Evolutionary conservation across 805 yeast species (phyloP).

Genomic region (Vanderwaltozyma tropicalis): DNA sequence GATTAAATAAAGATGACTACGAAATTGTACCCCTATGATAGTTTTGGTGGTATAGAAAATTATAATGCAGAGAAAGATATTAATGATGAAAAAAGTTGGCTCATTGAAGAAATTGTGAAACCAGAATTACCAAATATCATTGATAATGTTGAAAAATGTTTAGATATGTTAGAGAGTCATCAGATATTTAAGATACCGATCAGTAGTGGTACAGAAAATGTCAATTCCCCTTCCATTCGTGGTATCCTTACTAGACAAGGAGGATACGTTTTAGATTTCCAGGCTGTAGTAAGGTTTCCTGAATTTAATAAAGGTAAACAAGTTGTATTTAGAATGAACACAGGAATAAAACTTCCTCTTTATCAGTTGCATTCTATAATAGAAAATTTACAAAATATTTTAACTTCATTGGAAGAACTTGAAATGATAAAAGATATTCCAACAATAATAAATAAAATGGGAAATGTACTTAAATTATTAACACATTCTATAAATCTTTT

Average conservation of each 20-base stretch:
- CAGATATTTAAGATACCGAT: constrained; percentile 47
- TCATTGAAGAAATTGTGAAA: constrained; percentile 36
- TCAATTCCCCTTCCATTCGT: constrained; percentile 30
- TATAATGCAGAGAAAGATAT: constrained; percentile 6
- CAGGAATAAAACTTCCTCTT: constrained; percentile 35
- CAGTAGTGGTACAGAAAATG: constrained; percentile 8
- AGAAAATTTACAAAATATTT: constrained; percentile 12
- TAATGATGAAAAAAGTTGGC: constrained; percentile 33
- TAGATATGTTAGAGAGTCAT: constrained; percentile 30
- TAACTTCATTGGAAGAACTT: constrained; percentile 27
- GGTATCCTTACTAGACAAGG: constrained; percentile 53
- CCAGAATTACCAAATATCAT: constrained; percentile 39
- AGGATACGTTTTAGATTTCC: constrained; percentile 40
- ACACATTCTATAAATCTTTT: constrained; percentile 21
- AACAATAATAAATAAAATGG: constrained; percentile 17
- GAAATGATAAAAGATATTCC: constrained; percentile 31
- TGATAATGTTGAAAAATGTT: constrained; percentile 35
- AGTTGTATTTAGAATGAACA: constrained; percentile 30
- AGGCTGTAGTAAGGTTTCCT: constrained; percentile 31
- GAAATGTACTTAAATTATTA: constrained; percentile 12
- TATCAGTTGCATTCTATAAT: constrained; percentile 28
- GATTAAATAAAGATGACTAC: constrained; percentile 23
- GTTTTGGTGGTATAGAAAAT: constrained; percentile 12
- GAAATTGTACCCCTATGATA: constrained; percentile 25
- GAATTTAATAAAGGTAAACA: constrained; percentile 33